Base-by-base conservation (phyloP, 192 early-diverging fungal genomes). In the Rhizoclosmatium globosum region DNA sequence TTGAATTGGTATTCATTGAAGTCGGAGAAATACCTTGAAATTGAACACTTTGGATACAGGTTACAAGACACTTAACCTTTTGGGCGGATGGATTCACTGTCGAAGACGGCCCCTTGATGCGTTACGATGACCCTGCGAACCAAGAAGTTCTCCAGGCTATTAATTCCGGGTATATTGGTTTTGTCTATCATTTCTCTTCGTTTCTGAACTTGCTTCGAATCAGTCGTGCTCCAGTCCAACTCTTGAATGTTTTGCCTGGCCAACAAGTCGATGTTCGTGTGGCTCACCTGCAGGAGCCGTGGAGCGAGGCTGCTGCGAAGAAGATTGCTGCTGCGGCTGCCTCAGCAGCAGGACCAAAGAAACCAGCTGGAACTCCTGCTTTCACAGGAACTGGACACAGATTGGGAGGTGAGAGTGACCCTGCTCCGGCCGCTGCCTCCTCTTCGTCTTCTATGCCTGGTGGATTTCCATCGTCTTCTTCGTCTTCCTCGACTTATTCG, bases 61-160 rank as follows among this genome's bases (percentile, higher is more conserved):
- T 87, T 19, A 82, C 92, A 86, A 89, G 98, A 41, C 85, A 91
- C 58, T 86, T 99, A 68, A 98, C 94, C 13, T 98, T 99, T 77
- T 99, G 96, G 95, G 86, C 92, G 70, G 94, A 98, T 79, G 98
- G 98, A 68, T 99, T 98, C 79, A 96, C 93, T 65, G 87, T 99
- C 78, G 97, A 94, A 23, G 95, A 98, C 76, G 98, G 98, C 2
- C 94, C 95, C 1, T 84, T 99, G 65, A 85, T 93, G 78, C 83
- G 88, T 58, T 95, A 95, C 69, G 91, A 94, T 64, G 96, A 96
- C 77, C 96, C 97, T 4, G 87, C 89, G 74, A 97, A 94, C 86
- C 88, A 93, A 82, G 91, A 93, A 79, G 89, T 94, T 64, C 86
- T 98, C 74, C 89, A 92, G 65, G 91, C 92, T 19, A 98, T 98